Evolutionary conservation across 768 basidiomycete species (phyloP).

Genomic region (Termitomyces bulborhizus): DNA sequence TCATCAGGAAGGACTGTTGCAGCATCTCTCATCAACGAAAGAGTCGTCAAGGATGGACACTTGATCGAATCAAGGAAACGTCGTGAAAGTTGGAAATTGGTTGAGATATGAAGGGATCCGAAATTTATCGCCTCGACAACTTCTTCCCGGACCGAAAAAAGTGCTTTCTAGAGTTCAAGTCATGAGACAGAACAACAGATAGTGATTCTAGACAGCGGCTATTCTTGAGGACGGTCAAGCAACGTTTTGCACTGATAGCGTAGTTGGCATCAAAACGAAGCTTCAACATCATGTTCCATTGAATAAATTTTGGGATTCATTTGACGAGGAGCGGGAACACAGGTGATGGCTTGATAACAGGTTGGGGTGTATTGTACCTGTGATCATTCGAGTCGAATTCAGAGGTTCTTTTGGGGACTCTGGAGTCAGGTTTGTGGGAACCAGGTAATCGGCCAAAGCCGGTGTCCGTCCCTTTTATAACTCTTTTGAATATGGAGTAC

Average conservation of each 20-base stretch:
- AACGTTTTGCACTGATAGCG: not conserved
- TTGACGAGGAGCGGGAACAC: too few species aligned
- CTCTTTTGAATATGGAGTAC: too few species aligned
- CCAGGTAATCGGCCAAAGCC: too few species aligned
- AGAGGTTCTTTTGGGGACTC: too few species aligned
- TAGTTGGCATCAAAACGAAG: not conserved
- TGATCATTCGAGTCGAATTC: too few species aligned
- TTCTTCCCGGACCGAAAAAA: not conserved
- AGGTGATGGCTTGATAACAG: too few species aligned
- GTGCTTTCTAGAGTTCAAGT: not conserved
- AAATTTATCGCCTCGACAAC: not conserved
- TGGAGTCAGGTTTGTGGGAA: too few species aligned
- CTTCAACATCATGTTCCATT: not conserved
- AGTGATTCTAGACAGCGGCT: not conserved
- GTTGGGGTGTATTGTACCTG: too few species aligned
- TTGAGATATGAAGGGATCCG: not conserved
- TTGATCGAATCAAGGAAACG: not conserved
- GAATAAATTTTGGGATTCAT: not conserved
- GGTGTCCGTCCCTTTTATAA: too few species aligned
- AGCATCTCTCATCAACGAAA: not conserved
- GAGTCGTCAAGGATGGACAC: not conserved
- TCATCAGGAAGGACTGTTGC: not conserved
- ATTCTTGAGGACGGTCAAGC: not conserved
- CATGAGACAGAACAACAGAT: not conserved
- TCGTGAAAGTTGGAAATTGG: not conserved